A percentile compares a stretch with the other conserved stretches of the same genome.
Evolutionary conservation across 2,329 filamentous ascomycete genomes (phyloP).

Genomic region (Sclerotinia spermophila): DNA sequence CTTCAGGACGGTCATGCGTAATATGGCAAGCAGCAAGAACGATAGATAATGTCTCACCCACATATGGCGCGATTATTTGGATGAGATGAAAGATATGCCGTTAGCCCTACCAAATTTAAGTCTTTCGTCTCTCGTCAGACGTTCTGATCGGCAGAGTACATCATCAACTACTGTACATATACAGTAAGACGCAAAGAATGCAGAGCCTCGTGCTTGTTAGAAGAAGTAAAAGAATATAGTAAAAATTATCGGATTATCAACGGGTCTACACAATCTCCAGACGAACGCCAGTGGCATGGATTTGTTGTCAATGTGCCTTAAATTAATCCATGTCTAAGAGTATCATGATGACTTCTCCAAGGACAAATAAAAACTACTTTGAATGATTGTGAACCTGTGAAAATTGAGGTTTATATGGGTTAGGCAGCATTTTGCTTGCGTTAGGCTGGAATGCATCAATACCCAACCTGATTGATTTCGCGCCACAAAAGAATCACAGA

Average conservation of each 20-base stretch:
- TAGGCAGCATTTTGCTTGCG: slow-evolving; percentile 14
- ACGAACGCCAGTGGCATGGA: slow-evolving; percentile 26
- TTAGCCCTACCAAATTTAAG: slow-evolving; percentile 3
- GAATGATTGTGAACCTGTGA: slow-evolving; percentile 13
- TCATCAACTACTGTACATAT: not conserved
- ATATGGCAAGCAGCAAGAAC: slow-evolving; percentile 1
- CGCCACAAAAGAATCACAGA: slow-evolving; percentile 19
- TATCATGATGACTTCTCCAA: slow-evolving; percentile 22
- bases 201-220: not conserved
- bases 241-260: not conserved
- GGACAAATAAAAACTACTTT: slow-evolving; percentile 11
- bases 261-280: slow-evolving; percentile 11
- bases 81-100: slow-evolving; percentile 7
- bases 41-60: slow-evolving; percentile 3
- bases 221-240: slow-evolving; percentile 12
- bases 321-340: slow-evolving; percentile 13
- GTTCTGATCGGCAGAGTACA: slow-evolving; percentile 13
- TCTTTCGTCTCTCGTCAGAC: slow-evolving; percentile 4
- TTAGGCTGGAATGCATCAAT: slow-evolving; percentile 44
- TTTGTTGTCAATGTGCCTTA: slow-evolving; percentile 20
- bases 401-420: slow-evolving; percentile 9
- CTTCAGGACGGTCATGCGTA: slow-evolving; percentile 17
- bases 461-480: slow-evolving; percentile 41
- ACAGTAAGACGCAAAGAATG: slow-evolving; percentile 11
- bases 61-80: not conserved